Conservation (phyloP, 306 rosid species). For the Pterocarpus santalinus region DNA sequence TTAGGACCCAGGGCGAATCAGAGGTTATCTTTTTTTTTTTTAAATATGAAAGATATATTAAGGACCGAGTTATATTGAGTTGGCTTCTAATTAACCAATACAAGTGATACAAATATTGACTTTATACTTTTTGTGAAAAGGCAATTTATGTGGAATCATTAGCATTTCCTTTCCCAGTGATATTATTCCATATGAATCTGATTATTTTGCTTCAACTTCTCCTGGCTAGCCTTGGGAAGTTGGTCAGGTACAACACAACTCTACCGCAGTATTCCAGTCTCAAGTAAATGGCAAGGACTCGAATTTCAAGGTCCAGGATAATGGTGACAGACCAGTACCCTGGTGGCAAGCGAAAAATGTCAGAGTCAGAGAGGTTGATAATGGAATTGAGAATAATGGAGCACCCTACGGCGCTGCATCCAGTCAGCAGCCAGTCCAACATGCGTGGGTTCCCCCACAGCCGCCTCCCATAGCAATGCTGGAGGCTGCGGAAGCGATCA, state of each 20-base stretch:
- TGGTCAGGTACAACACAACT: slow-evolving; percentile 56
- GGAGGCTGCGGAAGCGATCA: slow-evolving; percentile 93
- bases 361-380: slow-evolving; percentile 61
- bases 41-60: background rate
- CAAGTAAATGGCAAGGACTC: slow-evolving; percentile 57
- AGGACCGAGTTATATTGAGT: background rate
- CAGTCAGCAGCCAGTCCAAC: slow-evolving; percentile 58
- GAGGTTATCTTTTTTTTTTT: background rate
- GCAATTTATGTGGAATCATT: background rate
- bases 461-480: slow-evolving; percentile 81
- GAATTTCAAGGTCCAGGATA: slow-evolving; percentile 53
- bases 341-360: slow-evolving; percentile 70
- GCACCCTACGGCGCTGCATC: slow-evolving; percentile 47
- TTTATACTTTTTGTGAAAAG: background rate
- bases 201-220: slow-evolving; percentile 42
- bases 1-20: background rate
- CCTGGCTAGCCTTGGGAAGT: slow-evolving; percentile 87
- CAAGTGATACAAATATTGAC: background rate
- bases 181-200: slow-evolving; percentile 29
- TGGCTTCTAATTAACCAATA: background rate
- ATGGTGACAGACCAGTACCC: slow-evolving; percentile 56
- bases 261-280: slow-evolving; percentile 56
- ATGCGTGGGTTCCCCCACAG: slow-evolving; percentile 86
- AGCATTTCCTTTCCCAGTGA: slow-evolving; percentile 36
- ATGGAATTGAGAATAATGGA: slow-evolving; percentile 51